These are phyloP conservation scores for Globisporangium radiosum DNA, from an alignment of 352 stramenopile genomes.

Conservation along the genomic window DNA sequence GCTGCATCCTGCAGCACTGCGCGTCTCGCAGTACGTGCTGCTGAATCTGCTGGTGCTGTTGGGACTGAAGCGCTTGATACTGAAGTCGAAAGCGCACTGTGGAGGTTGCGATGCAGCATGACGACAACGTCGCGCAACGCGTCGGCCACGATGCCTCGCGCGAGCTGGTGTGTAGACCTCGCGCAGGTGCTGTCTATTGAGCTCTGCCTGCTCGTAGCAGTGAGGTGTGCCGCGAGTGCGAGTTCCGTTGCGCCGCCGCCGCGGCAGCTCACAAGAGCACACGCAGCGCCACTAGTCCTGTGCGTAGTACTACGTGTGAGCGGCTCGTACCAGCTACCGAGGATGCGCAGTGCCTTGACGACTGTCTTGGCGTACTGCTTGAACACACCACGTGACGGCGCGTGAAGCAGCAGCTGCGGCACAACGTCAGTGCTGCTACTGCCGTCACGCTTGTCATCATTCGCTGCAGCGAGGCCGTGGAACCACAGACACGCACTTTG, in stretches of 20 bases:
- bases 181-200: neutral
- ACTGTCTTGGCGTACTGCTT: slow-evolving; percentile 59
- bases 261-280: slow-evolving; percentile 22
- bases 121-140: slow-evolving; percentile 31
- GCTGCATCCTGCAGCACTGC: slow-evolving; percentile 21
- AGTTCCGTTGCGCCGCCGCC: slow-evolving; percentile 47
- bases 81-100: neutral
- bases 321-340: slow-evolving; percentile 32
- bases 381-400: slow-evolving; percentile 49
- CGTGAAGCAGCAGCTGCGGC: slow-evolving; percentile 52
- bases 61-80: neutral
- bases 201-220: neutral
- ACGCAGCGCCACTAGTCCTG: too few relatives aligned
- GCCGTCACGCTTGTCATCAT: neutral
- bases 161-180: slow-evolving; percentile 3
- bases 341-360: slow-evolving; percentile 49
- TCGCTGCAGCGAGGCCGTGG: slow-evolving; percentile 15
- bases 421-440: slow-evolving; percentile 8
- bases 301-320: neutral
- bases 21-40: slow-evolving; percentile 2
- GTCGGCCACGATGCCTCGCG: slow-evolving; percentile 16
- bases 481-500: slow-evolving; percentile 35
- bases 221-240: slow-evolving; percentile 21
- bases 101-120: slow-evolving; percentile 22
- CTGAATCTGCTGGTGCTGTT: too few relatives aligned